Evolutionary conservation across 202 grass and related monocot genomes (phyloP), one percentile per base, ranked within the genome.

Genomic region (Schoenoplectus triqueter): DNA sequence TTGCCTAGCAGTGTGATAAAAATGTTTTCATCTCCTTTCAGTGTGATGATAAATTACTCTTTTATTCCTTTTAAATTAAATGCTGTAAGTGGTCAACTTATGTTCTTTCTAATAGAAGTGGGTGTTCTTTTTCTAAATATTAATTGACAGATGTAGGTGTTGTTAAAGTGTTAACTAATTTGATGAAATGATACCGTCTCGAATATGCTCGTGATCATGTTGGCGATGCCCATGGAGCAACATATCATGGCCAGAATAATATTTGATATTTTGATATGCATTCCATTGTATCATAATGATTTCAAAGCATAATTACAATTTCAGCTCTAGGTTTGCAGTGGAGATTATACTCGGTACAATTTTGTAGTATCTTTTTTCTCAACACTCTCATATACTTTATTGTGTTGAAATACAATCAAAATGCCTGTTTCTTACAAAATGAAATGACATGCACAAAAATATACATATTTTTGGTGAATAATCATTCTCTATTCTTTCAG

Each of bases 351-450:
- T 2, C 13, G n/a, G 52, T 8, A 59, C 21, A 78, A 60, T n/a
- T 75, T 42, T 31, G 31, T 60, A 78, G 13, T 78, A 7, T 31
- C 31, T 31, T 31, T 3, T 69, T 70, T 2, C 70, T 66, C 14
- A 70, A 55, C 6, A 55, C 3, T 11, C 3, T 20, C 50, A 57
- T 39, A 7, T 70, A 21, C 47, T 13, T 73, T 73, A 31, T 31
- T 31, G 31, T 54, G 48, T 74, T 66, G 15, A 82, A 45, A 62
- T 83, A 83, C 19, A 81, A 31, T 13, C 40, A 1, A 45, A 45
- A n/a, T 81, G 44, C 39, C 67, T 67, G 46, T 66, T 31, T 82
- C 11, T 54, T 83, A 68, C 64, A 82, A 4, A 83, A 69, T 14
- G 20, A 77, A 78, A 60, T 59, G 51, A 78, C 54, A 78, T 57